A percentile compares a stretch with the other conserved stretches of the same genome.
phyloP scores from a whole-genome alignment of 495 filamentous ascomycete genomes.

The Cercophora newfieldiana region DNA sequence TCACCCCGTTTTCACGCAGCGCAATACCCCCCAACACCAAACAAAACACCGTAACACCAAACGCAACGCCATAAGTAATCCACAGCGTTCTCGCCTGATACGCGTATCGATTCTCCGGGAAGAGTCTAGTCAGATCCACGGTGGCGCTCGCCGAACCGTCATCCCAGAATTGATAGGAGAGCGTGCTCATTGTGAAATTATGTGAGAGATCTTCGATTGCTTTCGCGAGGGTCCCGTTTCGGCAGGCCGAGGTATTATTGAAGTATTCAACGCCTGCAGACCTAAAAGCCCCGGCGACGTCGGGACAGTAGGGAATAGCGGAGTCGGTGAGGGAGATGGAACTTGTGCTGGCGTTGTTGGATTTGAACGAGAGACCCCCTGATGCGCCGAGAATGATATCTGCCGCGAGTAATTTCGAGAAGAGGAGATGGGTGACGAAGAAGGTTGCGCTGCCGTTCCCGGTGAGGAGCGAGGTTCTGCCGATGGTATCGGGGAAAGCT shows the following conservation, averaged over 20 bases:
- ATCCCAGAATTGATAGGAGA: slow-evolving; percentile 20
- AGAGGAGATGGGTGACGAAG: slow-evolving; percentile 6
- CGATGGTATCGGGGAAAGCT: neutral
- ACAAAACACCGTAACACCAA: slow-evolving; percentile 13
- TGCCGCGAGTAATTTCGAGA: neutral
- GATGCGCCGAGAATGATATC: slow-evolving; percentile 1
- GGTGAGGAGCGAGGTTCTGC: neutral
- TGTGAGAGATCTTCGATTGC: slow-evolving; percentile 21
- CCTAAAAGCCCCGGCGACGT: neutral
- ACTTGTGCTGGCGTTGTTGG: neutral
- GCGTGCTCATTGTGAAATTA: slow-evolving; percentile 24
- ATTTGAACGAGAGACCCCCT: slow-evolving; percentile 10
- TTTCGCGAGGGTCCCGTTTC: slow-evolving; percentile 15
- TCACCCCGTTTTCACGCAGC: slow-evolving; percentile 19
- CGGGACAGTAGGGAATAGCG: slow-evolving; percentile 11
- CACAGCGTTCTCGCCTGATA: slow-evolving; percentile 14
- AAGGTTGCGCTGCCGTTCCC: neutral
- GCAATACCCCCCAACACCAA: slow-evolving; percentile 14
- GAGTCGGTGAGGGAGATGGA: slow-evolving; percentile 14
- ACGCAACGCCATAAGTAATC: slow-evolving; percentile 8
- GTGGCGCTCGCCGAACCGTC: neutral
- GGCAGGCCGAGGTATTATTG: neutral
- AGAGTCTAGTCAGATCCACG: slow-evolving; percentile 9
- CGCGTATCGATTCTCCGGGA: slow-evolving; percentile 13
- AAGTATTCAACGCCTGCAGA: neutral